Evolutionary conservation across 2,329 filamentous ascomycete genomes (phyloP).

Genomic region (Orbilia blumenaviensis): DNA sequence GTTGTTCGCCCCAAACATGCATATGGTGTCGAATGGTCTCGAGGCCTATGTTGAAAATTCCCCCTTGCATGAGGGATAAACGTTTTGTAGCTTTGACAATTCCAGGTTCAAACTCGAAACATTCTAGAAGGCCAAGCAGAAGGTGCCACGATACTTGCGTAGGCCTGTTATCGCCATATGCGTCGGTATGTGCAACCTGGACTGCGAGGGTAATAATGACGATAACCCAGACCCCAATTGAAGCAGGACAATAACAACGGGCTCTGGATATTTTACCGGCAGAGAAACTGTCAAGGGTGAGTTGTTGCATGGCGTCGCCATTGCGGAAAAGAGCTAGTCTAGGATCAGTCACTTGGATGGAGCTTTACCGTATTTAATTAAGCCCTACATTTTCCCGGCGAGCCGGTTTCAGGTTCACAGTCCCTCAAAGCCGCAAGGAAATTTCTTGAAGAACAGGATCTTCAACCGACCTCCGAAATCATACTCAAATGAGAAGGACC

Average conservation of each 20-base stretch:
- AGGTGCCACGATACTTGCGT: conserved; percentile 33
- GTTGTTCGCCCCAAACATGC: not conserved
- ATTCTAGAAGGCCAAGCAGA: conserved; percentile 49
- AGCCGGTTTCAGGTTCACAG: conserved; percentile 52
- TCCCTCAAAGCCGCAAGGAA: conserved; percentile 35
- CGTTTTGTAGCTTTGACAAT: conserved; percentile 3
- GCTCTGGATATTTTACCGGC: conserved; percentile 47
- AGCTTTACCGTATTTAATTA: conserved; percentile 39
- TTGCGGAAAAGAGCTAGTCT: conserved; percentile 35
- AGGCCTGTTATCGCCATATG: not conserved
- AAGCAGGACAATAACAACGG: conserved; percentile 6
- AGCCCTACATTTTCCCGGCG: conserved; percentile 50
- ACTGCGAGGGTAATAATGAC: conserved; percentile 24
- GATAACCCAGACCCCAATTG: conserved; percentile 25
- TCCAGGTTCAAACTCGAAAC: conserved; percentile 40
- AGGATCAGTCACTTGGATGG: not conserved
- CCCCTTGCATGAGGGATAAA: conserved; percentile 47
- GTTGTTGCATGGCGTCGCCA: conserved; percentile 41
- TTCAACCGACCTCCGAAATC: conserved; percentile 17
- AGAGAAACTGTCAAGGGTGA: conserved; percentile 28
- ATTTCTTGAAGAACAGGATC: conserved; percentile 43
- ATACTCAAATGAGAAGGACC: conserved; percentile 49
- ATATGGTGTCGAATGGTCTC: not conserved
- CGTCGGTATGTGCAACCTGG: conserved; percentile 18
- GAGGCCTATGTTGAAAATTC: not conserved